A percentile compares a stretch with the other conserved stretches of the same genome.
phyloP scores from a whole-genome alignment of 2,329 filamentous ascomycete species.

The Fusarium anguioides region DNA sequence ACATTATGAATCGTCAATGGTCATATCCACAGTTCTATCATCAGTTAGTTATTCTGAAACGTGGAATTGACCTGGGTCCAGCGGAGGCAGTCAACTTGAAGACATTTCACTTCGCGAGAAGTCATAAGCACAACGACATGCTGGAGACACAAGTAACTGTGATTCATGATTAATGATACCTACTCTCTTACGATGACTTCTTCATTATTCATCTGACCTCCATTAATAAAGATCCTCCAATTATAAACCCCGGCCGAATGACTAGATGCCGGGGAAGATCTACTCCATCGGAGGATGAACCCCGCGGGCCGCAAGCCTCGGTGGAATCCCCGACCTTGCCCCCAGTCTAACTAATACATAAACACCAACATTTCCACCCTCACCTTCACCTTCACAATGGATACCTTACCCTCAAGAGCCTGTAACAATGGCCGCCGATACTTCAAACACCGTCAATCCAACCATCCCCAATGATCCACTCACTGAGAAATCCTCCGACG shows the following conservation, averaged over 20 bases:
- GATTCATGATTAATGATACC: background rate
- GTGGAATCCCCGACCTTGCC: background rate
- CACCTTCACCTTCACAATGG: background rate
- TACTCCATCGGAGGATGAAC: conserved; percentile 25
- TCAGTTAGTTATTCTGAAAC: background rate
- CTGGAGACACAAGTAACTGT: too few species aligned
- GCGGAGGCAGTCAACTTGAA: background rate
- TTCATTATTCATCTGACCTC: background rate
- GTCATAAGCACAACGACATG: background rate
- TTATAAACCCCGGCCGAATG: background rate
- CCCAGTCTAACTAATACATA: conserved; percentile 14
- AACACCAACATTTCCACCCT: background rate
- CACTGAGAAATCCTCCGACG: conserved; percentile 20
- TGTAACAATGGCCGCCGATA: background rate
- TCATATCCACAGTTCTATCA: background rate
- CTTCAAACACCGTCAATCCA: conserved; percentile 18
- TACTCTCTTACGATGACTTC: background rate
- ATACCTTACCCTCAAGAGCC: rapidly evolving
- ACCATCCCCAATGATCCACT: conserved; percentile 6
- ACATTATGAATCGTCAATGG: background rate
- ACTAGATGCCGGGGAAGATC: conserved; percentile 12
- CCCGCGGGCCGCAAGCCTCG: conserved; percentile 21
- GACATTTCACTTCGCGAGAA: too few species aligned
- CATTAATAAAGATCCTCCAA: background rate
- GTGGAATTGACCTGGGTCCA: background rate